These are phyloP conservation scores for Carpinus viminea DNA, from an alignment of 306 rosid genomes.

Conservation along the genomic window DNA sequence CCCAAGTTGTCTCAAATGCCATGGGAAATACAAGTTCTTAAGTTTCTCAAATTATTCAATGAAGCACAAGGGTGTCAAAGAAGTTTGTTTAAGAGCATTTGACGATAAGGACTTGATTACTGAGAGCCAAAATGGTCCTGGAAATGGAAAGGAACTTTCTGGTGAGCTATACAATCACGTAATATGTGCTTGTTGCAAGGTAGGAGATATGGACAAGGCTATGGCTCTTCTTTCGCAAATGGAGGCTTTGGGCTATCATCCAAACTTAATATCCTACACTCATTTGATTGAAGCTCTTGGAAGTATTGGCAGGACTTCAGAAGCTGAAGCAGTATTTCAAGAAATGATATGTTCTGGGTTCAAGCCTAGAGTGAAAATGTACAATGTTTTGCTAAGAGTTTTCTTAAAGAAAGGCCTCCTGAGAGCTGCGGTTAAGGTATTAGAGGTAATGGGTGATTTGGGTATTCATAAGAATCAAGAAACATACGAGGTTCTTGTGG, in stretches of 20 bases:
- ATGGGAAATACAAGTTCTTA: constrained; percentile 6
- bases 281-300: constrained; percentile 65
- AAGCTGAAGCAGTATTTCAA: constrained; percentile 68
- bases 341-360: constrained; percentile 57
- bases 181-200: constrained; percentile 51
- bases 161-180: constrained; percentile 37
- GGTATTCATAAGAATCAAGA: constrained; percentile 42
- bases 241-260: constrained; percentile 57
- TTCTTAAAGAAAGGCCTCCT: constrained; percentile 71
- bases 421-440: constrained; percentile 45
- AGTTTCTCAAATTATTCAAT: constrained; percentile 18
- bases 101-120: constrained; percentile 16
- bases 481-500: constrained; percentile 62
- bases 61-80: constrained; percentile 26
- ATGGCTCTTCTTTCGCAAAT: constrained; percentile 56
- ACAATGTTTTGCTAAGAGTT: constrained; percentile 65
- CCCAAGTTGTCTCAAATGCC: constrained; percentile 18
- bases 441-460: constrained; percentile 46
- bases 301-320: constrained; percentile 66
- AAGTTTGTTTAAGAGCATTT: constrained; percentile 16
- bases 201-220: constrained; percentile 54
- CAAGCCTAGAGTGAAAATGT: constrained; percentile 47
- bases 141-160: constrained; percentile 47
- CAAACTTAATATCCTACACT: constrained; percentile 40
- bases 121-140: constrained; percentile 12